Evolutionary conservation across 441 rosid species (phyloP).

Genomic region (Erodium moschatum): DNA sequence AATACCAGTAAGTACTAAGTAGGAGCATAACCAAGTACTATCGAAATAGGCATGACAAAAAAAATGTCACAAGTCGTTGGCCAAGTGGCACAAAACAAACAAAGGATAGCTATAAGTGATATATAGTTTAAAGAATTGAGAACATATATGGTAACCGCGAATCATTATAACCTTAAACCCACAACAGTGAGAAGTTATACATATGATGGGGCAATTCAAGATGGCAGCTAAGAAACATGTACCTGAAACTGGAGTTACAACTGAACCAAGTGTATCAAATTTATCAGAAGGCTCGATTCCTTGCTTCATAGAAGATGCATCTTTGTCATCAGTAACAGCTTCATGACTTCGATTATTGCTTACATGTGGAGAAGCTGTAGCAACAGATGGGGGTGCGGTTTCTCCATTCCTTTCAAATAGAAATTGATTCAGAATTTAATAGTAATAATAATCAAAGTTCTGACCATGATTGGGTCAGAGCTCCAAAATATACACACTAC

Average conservation of each 20-base stretch:
- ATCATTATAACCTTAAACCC: too few relatives aligned
- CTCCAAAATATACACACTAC: constrained; percentile 30
- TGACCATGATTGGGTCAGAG: constrained; percentile 18
- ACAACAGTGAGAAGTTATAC: too few relatives aligned
- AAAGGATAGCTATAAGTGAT: too few relatives aligned
- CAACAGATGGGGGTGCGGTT: constrained; percentile 38
- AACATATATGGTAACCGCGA: too few relatives aligned
- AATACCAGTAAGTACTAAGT: neutral
- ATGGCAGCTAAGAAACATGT: constrained; percentile 1
- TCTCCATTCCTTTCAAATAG: constrained; percentile 52
- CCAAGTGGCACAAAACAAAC: too few relatives aligned
- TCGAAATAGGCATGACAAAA: neutral
- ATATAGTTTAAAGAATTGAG: too few relatives aligned
- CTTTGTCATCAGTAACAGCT: constrained; percentile 27
- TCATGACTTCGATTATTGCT: constrained; percentile 31
- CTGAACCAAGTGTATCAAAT: constrained; percentile 68
- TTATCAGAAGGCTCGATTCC: constrained; percentile 45
- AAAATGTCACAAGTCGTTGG: too few relatives aligned
- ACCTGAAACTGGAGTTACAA: constrained; percentile 47
- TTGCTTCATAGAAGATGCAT: constrained; percentile 31
- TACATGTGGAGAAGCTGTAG: constrained; percentile 42
- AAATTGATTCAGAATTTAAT: constrained; percentile 1
- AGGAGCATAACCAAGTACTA: neutral
- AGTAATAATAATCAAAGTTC: constrained; percentile 15
- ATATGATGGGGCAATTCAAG: too few relatives aligned